Evolutionary conservation across 2,329 filamentous ascomycete species (phyloP).

Genomic region (Colletotrichum sp.): DNA sequence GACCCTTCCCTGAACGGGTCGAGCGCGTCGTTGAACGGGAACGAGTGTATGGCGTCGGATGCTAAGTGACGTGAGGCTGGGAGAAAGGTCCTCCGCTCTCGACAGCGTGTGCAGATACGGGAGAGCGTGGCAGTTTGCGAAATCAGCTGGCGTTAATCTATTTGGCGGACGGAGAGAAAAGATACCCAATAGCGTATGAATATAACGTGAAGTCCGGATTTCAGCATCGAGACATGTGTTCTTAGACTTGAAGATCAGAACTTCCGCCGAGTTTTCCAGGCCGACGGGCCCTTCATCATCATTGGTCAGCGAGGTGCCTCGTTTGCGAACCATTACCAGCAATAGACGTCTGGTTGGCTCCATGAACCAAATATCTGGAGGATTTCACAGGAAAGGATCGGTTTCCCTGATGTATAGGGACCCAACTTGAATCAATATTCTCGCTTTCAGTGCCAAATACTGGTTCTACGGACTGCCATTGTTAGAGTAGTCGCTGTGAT

Average conservation of each 20-base stretch:
- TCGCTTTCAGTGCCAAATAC: background rate
- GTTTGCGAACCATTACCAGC: background rate
- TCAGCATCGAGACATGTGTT: background rate
- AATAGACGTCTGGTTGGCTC: background rate
- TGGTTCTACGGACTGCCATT: background rate
- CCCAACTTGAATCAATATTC: background rate
- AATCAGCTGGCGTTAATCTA: background rate
- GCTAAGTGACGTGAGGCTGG: background rate
- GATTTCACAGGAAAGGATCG: background rate
- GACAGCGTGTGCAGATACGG: background rate
- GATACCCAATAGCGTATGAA: background rate
- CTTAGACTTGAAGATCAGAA: background rate
- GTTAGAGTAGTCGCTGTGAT: background rate
- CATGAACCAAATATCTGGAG: background rate
- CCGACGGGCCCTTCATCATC: background rate
- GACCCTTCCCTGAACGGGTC: background rate
- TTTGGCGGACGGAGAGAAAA: background rate
- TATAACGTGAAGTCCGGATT: background rate
- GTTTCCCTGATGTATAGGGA: background rate
- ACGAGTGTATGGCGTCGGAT: background rate
- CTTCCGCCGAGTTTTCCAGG: background rate
- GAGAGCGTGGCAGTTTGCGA: background rate
- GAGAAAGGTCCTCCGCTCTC: background rate
- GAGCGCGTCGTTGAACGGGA: background rate
- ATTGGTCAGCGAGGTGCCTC: background rate